Evolutionary conservation across 2,329 filamentous ascomycete genomes (phyloP).

Genomic region (Falciphora oryzae): DNA sequence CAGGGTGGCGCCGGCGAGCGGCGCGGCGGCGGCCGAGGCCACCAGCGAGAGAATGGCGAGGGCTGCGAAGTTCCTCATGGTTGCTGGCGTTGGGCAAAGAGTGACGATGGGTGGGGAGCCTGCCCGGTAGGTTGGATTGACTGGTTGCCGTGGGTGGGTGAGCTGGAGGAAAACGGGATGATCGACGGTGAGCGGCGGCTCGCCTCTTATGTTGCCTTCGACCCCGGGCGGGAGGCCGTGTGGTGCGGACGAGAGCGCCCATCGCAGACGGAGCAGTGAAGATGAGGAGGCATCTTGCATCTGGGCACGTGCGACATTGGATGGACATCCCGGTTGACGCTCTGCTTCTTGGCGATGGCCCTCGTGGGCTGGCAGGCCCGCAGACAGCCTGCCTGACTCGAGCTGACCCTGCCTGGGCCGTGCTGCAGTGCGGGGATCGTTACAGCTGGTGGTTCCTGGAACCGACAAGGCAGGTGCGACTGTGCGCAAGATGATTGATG

Average conservation of each 20-base stretch:
- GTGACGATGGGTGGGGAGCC: not conserved
- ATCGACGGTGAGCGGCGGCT: not conserved
- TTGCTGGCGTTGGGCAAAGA: not conserved
- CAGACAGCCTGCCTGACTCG: not conserved
- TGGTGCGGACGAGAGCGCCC: no score
- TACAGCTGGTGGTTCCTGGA: no score
- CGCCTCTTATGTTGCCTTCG: not conserved
- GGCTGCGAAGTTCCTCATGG: constrained; percentile 1
- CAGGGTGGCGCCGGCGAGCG: not conserved
- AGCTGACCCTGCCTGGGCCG: not conserved
- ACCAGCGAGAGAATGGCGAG: not conserved
- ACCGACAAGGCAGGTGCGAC: no score
- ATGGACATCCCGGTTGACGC: not conserved
- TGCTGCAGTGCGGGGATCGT: not conserved
- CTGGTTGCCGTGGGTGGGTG: no score
- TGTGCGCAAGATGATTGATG: no score
- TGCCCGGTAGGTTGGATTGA: not conserved
- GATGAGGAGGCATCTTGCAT: not conserved
- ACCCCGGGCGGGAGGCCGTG: no score
- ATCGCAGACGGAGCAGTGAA: no score
- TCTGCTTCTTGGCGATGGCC: not conserved
- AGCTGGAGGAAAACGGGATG: not conserved
- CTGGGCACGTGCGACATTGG: not conserved
- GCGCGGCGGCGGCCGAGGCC: not conserved
- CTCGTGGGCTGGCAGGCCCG: not conserved